These are phyloP conservation scores for Fusarium graminum DNA, from an alignment of 2,329 filamentous ascomycete genomes.

Conservation along the genomic window DNA sequence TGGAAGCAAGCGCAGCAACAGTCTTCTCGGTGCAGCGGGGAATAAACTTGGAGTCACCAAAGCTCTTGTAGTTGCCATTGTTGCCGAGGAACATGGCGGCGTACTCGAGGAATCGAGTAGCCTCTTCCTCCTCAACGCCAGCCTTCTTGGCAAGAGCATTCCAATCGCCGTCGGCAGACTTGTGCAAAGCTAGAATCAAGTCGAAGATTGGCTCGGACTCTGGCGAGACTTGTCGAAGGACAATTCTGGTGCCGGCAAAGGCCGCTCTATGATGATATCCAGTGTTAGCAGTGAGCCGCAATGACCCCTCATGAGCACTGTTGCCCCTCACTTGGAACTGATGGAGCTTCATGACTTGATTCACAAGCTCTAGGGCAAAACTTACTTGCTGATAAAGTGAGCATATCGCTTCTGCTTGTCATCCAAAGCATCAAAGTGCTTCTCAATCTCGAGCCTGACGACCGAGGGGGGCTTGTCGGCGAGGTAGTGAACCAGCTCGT, in stretches of 20 bases:
- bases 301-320: constrained; percentile 27
- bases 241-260: constrained; percentile 81
- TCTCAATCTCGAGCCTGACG: constrained; percentile 89
- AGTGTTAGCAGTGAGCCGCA: constrained; percentile 20
- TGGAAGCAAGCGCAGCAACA: constrained; percentile 73
- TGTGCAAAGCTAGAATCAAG: constrained; percentile 80
- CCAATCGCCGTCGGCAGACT: constrained; percentile 77
- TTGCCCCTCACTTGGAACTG: constrained; percentile 24
- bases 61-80: constrained; percentile 87
- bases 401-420: constrained; percentile 89
- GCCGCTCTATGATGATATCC: constrained; percentile 68
- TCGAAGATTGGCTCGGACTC: constrained; percentile 87
- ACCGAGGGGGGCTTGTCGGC: constrained; percentile 92
- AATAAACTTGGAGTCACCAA: constrained; percentile 87
- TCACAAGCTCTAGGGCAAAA: constrained; percentile 1
- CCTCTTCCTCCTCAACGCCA: constrained; percentile 71
- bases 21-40: constrained; percentile 75
- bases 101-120: constrained; percentile 80
- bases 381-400: constrained; percentile 86
- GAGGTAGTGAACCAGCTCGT: constrained; percentile 80
- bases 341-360: constrained; percentile 3
- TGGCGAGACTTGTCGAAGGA: constrained; percentile 83
- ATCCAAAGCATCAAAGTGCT: constrained; percentile 85
- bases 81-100: constrained; percentile 84
- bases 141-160: constrained; percentile 73